Percentiles rank a stretch among this genome's conserved stretches.
Evolutionary conservation across 495 filamentous ascomycete genomes (phyloP).

Genomic region (Lasiosphaeriaceae sp.): DNA sequence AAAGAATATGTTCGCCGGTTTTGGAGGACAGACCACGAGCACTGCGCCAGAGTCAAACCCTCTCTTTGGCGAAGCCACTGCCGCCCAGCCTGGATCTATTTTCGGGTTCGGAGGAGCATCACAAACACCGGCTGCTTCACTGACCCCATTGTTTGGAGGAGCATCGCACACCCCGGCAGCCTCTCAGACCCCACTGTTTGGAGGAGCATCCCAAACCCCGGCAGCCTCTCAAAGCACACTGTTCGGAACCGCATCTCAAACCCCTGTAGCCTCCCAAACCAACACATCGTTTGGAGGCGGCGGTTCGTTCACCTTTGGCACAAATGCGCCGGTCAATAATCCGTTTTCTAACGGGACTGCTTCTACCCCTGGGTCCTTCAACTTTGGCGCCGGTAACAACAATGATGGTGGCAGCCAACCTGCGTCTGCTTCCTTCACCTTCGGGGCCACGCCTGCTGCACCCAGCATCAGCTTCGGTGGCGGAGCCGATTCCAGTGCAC

Average conservation of each 20-base stretch:
- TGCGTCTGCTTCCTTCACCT: constrained; percentile 21
- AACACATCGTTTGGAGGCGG: constrained; percentile 20
- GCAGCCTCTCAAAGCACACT: constrained; percentile 18
- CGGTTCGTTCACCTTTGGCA: constrained; percentile 36
- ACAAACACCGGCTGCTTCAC: constrained; percentile 16
- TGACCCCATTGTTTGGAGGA: constrained; percentile 9
- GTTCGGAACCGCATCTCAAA: constrained; percentile 16
- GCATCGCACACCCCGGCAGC: constrained; percentile 18
- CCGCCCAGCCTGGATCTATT: constrained; percentile 11
- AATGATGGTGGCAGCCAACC: constrained; percentile 10
- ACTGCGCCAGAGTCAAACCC: constrained; percentile 16
- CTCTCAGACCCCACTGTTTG: constrained; percentile 17
- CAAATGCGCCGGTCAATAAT: constrained; percentile 37
- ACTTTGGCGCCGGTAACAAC: constrained; percentile 30
- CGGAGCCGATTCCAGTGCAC: constrained; percentile 11
- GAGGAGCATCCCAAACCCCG: constrained; percentile 22
- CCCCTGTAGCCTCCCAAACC: constrained; percentile 16
- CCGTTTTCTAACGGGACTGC: constrained; percentile 33
- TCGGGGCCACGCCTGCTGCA: constrained; percentile 18
- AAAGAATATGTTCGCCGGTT: constrained; percentile 10
- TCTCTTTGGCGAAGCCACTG: constrained; percentile 23
- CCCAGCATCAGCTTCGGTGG: constrained; percentile 32
- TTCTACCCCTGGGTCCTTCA: constrained; percentile 34
- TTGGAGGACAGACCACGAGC: constrained; percentile 9
- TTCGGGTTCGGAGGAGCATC: constrained; percentile 29